These are phyloP conservation scores for Debaryomyces robertsiae DNA, from an alignment of 1,139 yeast genomes.

Conservation along the genomic window DNA sequence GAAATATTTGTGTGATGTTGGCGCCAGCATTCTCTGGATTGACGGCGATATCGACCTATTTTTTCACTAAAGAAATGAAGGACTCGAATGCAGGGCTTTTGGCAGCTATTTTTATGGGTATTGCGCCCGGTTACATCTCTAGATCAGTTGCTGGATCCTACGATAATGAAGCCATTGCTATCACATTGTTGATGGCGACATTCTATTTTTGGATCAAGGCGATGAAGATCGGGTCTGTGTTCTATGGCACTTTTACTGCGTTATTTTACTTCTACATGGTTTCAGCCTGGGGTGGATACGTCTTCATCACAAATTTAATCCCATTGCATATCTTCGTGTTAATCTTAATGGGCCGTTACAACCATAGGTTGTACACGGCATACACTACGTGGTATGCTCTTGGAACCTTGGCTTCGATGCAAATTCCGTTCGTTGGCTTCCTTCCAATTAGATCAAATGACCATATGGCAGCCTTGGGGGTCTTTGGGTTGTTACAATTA, in stretches of 20 bases:
- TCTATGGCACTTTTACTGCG: constrained; percentile 84
- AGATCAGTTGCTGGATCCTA: constrained; percentile 98
- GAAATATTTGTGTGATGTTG: constrained; percentile 92
- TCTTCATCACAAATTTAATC: constrained; percentile 94
- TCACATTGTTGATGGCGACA: constrained; percentile 91
- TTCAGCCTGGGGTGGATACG: constrained; percentile 99
- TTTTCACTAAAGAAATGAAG: constrained; percentile 87
- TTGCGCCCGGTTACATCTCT: constrained; percentile 98
- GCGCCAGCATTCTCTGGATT: constrained; percentile 97
- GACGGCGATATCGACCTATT: constrained; percentile 91
- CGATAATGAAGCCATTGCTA: constrained; percentile 99
- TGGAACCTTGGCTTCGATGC: constrained; percentile 98
- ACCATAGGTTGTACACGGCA: constrained; percentile 79
- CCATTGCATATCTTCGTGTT: constrained; percentile 94
- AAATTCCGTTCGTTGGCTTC: constrained; percentile 97
- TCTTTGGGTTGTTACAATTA: constrained; percentile 90
- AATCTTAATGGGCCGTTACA: constrained; percentile 92
- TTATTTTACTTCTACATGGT: constrained; percentile 97
- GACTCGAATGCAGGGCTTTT: constrained; percentile 87
- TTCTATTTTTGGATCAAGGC: constrained; percentile 96
- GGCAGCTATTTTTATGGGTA: constrained; percentile 94
- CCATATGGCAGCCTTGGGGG: constrained; percentile 98
- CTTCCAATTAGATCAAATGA: constrained; percentile 95
- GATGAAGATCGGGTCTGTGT: constrained; percentile 84
- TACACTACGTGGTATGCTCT: constrained; percentile 96